A percentile compares a stretch with the other conserved stretches of the same genome.
These are phyloP conservation scores for Termitomyces sp. DNA, from an alignment of 768 basidiomycete species.

Conservation along the genomic window DNA sequence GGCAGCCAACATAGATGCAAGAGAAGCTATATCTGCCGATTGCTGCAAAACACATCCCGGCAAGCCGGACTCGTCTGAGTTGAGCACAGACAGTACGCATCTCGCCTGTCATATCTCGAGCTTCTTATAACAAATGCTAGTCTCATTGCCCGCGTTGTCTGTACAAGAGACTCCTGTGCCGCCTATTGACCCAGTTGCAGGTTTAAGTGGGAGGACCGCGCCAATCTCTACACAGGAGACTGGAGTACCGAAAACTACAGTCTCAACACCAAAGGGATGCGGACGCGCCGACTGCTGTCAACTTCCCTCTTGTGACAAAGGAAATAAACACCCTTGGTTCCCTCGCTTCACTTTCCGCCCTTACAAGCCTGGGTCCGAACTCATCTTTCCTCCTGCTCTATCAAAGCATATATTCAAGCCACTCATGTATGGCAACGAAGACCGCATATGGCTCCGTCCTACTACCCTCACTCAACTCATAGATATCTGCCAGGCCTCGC, in stretches of 20 bases:
- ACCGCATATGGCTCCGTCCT: constrained; percentile 11
- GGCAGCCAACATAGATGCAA: constrained; percentile 12
- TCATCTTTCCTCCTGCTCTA: constrained; percentile 12
- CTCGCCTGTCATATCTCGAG: neutral
- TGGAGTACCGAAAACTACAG: neutral
- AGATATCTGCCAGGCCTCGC: constrained; percentile 4
- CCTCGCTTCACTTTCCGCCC: constrained; percentile 14
- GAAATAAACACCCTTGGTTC: constrained; percentile 10
- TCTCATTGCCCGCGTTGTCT: neutral
- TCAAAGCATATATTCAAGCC: constrained; percentile 7
- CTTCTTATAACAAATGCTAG: neutral
- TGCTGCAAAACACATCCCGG: constrained; percentile 1
- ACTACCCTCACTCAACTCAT: constrained; percentile 10
- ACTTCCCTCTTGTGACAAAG: constrained; percentile 5
- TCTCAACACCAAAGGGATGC: constrained; percentile 2
- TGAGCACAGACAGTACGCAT: constrained; percentile 5
- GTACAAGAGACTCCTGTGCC: neutral
- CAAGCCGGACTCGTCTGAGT: neutral
- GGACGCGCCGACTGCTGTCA: constrained; percentile 15
- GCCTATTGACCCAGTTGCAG: neutral
- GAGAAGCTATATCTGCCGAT: constrained; percentile 5
- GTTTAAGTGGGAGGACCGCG: neutral
- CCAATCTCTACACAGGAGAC: neutral
- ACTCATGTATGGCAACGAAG: constrained; percentile 8
- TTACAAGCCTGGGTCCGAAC: constrained; percentile 12